Evolutionary conservation across 2,329 filamentous ascomycete species (phyloP), one percentile per base, ranked within the genome.

Genomic region (Dactylella cylindrospora): DNA sequence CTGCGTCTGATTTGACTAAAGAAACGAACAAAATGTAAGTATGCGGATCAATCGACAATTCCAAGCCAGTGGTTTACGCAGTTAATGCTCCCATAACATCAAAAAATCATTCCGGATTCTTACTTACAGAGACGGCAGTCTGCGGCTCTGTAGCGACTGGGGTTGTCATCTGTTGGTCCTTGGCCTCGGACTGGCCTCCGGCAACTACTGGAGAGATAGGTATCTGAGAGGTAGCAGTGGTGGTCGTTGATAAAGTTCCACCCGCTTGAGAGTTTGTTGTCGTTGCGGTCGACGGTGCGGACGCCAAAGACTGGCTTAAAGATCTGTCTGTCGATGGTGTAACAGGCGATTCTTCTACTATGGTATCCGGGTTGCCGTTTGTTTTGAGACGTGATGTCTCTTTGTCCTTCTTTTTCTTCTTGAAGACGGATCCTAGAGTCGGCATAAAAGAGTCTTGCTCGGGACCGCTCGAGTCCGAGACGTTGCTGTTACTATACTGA

Each of bases 321-420:
- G 67, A 68, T 66, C 67, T 66, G 44, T 68, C 59, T 28, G 66
- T 68, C 50, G 60, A 59, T 5, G 53, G 52, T 44, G 60, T 53
- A 26, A 53, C 46, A n/a, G 60, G 53, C 36, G 60, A 51, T 25
- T 59, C 53, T 26, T 65, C 52, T 26, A 44, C 13, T 28, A 59
- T 52, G 22, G 45, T 52, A 38, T 60, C 53, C 23, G 52, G 35
- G 29, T 38, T 59, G 20, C 45, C 57, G 64, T 54, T 65, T 66
- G 59, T 80, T 72, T 77, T 79, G 69, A 74, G 73, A 73, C 78
- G 76, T 69, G 76, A 74, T 70, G 84, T 86, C 78, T 68, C 67
- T 68, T 69, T 69, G 46, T 96, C 90, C 82, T 90, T 85, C 82
- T 95, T 95, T 83, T 95, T 97, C 82, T 96, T 96, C 73, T 97